These are phyloP conservation scores for Thraustotheca clavata DNA, from an alignment of 352 stramenopile genomes.

Conservation along the genomic window DNA sequence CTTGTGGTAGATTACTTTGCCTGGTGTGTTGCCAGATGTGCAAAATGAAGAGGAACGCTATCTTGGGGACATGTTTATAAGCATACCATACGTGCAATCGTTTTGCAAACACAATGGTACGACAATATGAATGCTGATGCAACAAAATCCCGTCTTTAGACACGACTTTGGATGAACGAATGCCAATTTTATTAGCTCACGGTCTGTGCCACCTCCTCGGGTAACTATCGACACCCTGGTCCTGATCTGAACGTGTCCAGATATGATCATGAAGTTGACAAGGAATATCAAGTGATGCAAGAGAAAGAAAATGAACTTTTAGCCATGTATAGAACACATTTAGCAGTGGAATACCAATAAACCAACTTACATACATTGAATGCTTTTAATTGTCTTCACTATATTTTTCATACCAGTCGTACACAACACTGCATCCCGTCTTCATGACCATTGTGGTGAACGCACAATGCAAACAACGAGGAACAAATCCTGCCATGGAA, in stretches of 20 bases:
- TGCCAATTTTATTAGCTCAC: slow-evolving; percentile 67
- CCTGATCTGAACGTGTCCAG: slow-evolving; percentile 24
- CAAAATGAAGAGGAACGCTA: slow-evolving; percentile 49
- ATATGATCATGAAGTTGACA: slow-evolving; percentile 73
- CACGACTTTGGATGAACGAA: slow-evolving; percentile 48
- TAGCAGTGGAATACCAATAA: slow-evolving; percentile 23
- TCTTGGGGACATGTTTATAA: slow-evolving; percentile 80
- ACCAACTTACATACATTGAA: background rate
- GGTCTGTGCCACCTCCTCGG: slow-evolving; percentile 76
- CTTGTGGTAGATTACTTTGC: slow-evolving; percentile 34
- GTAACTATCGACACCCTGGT: slow-evolving; percentile 27
- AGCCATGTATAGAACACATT: slow-evolving; percentile 36
- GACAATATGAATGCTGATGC: slow-evolving; percentile 29
- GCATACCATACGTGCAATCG: slow-evolving; percentile 58
- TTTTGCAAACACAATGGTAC: slow-evolving; percentile 46
- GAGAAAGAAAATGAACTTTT: slow-evolving; percentile 66
- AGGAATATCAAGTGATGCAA: slow-evolving; percentile 68
- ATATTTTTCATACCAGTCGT: slow-evolving; percentile 59
- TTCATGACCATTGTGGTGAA: slow-evolving; percentile 92
- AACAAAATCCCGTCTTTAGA: slow-evolving; percentile 24
- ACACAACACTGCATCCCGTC: slow-evolving; percentile 74
- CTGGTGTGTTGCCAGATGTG: slow-evolving; percentile 52
- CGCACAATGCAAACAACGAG: slow-evolving; percentile 57
- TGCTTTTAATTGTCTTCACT: slow-evolving; percentile 2
- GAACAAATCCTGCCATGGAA: slow-evolving; percentile 72